A percentile compares a stretch with the other conserved stretches of the same genome.
Conservation (phyloP, 345 rosid genomes). For the Heritiera fomes region DNA sequence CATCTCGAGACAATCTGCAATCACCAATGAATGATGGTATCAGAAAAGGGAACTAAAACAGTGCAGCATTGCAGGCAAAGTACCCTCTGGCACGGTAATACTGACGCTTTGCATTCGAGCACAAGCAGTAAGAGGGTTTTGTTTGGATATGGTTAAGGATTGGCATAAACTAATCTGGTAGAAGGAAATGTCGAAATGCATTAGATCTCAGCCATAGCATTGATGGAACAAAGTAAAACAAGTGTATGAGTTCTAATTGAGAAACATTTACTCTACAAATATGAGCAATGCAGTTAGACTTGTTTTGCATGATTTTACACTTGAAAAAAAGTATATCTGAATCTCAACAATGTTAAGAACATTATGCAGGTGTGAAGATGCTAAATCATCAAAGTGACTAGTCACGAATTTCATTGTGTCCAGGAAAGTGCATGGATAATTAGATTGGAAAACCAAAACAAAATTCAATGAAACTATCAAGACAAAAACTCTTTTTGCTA, state of each 20-base stretch:
- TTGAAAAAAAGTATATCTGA: not conserved
- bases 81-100: not conserved
- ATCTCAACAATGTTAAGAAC: not conserved
- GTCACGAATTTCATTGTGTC: not conserved
- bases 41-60: slow-evolving; percentile 61
- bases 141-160: not conserved
- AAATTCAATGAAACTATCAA: no score
- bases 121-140: not conserved
- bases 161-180: not conserved
- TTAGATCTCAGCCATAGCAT: not conserved
- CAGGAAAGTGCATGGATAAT: no score
- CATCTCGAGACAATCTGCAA: slow-evolving; percentile 12
- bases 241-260: not conserved
- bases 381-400: not conserved
- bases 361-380: not conserved
- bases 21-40: slow-evolving; percentile 23
- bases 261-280: not conserved
- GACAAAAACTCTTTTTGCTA: no score
- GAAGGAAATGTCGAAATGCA: not conserved
- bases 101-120: not conserved
- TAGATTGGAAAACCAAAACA: no score
- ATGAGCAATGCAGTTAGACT: not conserved
- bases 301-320: not conserved
- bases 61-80: slow-evolving; percentile 43
- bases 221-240: not conserved